phyloP scores from a whole-genome alignment of 306 rosid genomes.

The Medicago arabica region DNA sequence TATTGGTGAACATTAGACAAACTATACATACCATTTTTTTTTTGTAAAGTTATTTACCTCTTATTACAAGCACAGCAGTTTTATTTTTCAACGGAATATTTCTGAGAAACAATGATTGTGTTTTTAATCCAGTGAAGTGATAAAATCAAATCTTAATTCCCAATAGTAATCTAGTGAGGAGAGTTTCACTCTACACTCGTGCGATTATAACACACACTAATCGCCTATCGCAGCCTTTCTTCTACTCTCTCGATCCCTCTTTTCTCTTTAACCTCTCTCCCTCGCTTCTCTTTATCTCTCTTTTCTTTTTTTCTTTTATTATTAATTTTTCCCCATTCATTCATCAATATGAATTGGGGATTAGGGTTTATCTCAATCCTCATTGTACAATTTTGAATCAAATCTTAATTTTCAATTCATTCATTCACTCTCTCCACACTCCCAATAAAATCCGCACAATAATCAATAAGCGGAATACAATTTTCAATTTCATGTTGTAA shows the following conservation, averaged over 20 bases:
- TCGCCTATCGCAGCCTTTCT: too few species aligned
- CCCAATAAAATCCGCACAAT: background rate
- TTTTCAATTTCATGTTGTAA: slow-evolving; percentile 8
- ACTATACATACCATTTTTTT: too few species aligned
- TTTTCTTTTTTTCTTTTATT: too few species aligned
- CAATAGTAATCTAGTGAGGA: background rate
- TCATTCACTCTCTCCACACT: background rate
- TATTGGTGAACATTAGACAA: too few species aligned
- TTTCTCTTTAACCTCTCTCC: too few species aligned
- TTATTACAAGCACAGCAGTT: too few species aligned
- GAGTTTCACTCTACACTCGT: slow-evolving; percentile 2
- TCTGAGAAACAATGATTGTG: too few species aligned
- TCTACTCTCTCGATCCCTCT: background rate
- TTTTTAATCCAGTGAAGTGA: too few species aligned
- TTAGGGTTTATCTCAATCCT: slow-evolving; percentile 49
- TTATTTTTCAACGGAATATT: too few species aligned
- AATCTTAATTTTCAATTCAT: background rate
- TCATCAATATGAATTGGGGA: slow-evolving; percentile 22
- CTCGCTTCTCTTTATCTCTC: too few species aligned
- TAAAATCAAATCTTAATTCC: too few species aligned
- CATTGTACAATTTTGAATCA: slow-evolving; percentile 39
- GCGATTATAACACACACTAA: background rate
- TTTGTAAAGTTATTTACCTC: too few species aligned
- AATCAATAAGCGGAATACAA: background rate
- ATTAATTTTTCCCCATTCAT: background rate